Evolutionary conservation across 2,329 filamentous ascomycete genomes (phyloP).

Genomic region (Fusarium temperatum): DNA sequence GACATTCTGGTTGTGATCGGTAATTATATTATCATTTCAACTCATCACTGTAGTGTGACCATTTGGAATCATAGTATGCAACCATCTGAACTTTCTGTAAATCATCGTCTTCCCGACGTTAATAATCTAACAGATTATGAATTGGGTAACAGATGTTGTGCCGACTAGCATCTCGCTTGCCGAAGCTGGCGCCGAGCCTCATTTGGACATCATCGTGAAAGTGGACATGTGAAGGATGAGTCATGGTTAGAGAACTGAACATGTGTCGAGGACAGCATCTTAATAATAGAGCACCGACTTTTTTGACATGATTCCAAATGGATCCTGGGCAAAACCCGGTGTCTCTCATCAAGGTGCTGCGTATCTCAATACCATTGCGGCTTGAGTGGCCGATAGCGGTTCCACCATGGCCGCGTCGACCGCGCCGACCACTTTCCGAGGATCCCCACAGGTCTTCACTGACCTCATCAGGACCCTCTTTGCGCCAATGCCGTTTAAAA

Average conservation of each 20-base stretch:
- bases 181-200: conserved; percentile 35
- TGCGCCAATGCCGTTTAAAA: conserved; percentile 17
- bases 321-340: background rate
- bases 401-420: conserved; percentile 32
- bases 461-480: conserved; percentile 36
- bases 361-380: conserved; percentile 11
- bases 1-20: background rate
- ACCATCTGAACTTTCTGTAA: background rate
- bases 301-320: conserved; percentile 28
- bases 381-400: conserved; percentile 26
- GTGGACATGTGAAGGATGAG: background rate
- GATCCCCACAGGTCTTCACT: conserved; percentile 37
- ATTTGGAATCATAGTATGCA: conserved; percentile 4
- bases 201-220: background rate
- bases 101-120: background rate
- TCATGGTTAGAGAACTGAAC: background rate
- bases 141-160: conserved; percentile 34
- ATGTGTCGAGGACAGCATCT: background rate
- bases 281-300: background rate
- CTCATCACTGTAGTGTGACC: background rate
- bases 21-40: background rate
- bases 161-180: conserved; percentile 19
- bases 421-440: conserved; percentile 17
- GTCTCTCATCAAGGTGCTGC: conserved; percentile 39
- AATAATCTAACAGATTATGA: conserved; percentile 39